Conservation (phyloP, 2,329 filamentous ascomycete genomes). For the Pestalotiopsis fici region DNA sequence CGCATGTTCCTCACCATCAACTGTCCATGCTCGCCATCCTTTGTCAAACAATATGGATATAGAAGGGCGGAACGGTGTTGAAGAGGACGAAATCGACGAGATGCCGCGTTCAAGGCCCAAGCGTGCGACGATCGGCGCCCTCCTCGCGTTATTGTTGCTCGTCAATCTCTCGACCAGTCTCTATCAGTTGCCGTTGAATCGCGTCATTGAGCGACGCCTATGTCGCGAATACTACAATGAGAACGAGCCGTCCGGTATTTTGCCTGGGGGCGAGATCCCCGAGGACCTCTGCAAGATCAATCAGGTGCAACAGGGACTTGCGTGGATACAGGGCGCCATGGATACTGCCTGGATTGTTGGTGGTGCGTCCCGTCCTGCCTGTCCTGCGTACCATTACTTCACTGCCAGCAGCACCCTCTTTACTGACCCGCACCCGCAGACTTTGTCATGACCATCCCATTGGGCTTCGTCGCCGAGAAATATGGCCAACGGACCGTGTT, state of each 20-base stretch:
- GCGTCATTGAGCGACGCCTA: conserved; percentile 46
- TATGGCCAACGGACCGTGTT: conserved; percentile 41
- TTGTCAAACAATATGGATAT: background rate
- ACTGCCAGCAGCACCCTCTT: too few species aligned
- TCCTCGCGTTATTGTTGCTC: conserved; percentile 43
- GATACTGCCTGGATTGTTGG: conserved; percentile 51
- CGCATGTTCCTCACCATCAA: background rate
- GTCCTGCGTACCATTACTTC: background rate
- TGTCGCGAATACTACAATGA: conserved; percentile 50
- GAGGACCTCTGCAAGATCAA: conserved; percentile 58
- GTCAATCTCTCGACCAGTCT: conserved; percentile 49
- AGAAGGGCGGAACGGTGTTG: background rate
- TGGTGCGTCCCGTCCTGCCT: conserved; percentile 28
- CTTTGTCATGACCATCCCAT: conserved; percentile 49
- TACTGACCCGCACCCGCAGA: conserved; percentile 30
- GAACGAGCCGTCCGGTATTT: conserved; percentile 37
- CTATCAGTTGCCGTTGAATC: conserved; percentile 47
- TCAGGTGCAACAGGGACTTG: conserved; percentile 49
- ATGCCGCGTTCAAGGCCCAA: background rate
- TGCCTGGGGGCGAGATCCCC: conserved; percentile 39
- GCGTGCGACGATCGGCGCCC: conserved; percentile 15
- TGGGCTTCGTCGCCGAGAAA: conserved; percentile 45
- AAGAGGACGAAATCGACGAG: background rate
- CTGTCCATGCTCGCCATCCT: background rate
- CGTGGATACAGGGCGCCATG: conserved; percentile 52